Conservation (phyloP, 352 stramenopile species). For the Poterioochromonas sp. region DNA sequence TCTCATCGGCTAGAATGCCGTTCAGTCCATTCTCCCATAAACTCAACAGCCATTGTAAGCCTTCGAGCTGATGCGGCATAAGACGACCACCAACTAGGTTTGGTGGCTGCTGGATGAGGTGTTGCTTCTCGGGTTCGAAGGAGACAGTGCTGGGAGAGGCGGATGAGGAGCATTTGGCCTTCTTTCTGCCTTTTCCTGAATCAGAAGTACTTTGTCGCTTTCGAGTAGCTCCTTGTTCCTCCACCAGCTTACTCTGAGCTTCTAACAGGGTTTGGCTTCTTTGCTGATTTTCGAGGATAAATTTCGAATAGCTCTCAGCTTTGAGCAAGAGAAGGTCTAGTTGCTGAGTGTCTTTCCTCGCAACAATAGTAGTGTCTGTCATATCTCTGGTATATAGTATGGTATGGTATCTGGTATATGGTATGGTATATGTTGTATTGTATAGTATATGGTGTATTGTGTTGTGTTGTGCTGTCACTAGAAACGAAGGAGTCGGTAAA, state of each 20-base stretch:
- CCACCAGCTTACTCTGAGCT: background rate
- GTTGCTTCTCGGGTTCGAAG: background rate
- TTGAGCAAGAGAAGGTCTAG: background rate
- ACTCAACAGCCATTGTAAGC: conserved; percentile 99
- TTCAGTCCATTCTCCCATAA: conserved; percentile 96
- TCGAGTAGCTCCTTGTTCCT: background rate
- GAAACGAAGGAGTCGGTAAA: no score
- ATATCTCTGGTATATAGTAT: no score
- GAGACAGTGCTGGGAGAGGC: no score
- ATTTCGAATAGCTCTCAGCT: conserved; percentile 11
- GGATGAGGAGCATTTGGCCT: no score
- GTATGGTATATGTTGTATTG: no score
- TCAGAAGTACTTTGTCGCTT: background rate
- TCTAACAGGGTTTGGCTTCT: background rate
- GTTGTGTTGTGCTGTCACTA: no score
- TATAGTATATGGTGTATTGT: no score
- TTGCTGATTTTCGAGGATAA: conserved; percentile 1
- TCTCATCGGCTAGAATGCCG: conserved; percentile 91
- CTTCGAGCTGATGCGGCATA: conserved; percentile 81
- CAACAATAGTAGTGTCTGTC: no score
- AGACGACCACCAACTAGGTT: background rate
- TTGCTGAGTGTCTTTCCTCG: background rate
- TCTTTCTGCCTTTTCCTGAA: background rate
- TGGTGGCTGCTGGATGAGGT: background rate
- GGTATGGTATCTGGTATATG: no score